Evolutionary conservation across 202 grass and related monocot species (phyloP), one percentile per base, ranked within the genome.

Genomic region (Schoenoplectus triqueter): DNA sequence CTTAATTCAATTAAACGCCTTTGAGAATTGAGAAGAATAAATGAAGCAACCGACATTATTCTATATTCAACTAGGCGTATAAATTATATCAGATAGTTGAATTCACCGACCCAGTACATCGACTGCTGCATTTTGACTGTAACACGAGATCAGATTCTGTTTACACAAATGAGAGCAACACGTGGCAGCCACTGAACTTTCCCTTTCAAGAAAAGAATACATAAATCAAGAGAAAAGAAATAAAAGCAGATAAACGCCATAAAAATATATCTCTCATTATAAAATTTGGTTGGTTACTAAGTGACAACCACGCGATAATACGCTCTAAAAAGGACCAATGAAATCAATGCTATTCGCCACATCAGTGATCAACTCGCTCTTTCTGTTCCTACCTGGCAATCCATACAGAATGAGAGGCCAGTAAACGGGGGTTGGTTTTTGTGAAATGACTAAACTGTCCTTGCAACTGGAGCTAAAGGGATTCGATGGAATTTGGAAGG

Each of bases 301-400:
- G 64, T 83, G 14, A 69, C 19, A 69, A 2, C 48, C 81, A 83
- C 81, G 47, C 64, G 81, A 83, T 83, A 83, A 83, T 70, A 83
- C 7, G 47, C 66, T 3, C 47, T 52, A 71, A 83, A 83, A 83
- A 42, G 81, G 4, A 42, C 81, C 66, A 83, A 83, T 83, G 22
- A 70, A 19, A 83, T 83, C 52, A 39, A 45, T 0, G 7, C 62
- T 4, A 70, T 5, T 5, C 2, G 81, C 15, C 64, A 70, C 19
- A 13, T 83, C 51, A 65, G 65, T 59, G 13, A 59, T 59, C 56
- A 59, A 69, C 31, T 69, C 40, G 44, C 21, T 59, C 64, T 71
- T 83, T 70, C 13, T 56, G 66, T 83, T 83, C 64, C 80, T 66
- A 40, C 47, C 64, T 83, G 80, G 80, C 80, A 69, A 22, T 56